Conservation (phyloP, 2,329 filamentous ascomycete genomes). For the Fusarium subtropicale region DNA sequence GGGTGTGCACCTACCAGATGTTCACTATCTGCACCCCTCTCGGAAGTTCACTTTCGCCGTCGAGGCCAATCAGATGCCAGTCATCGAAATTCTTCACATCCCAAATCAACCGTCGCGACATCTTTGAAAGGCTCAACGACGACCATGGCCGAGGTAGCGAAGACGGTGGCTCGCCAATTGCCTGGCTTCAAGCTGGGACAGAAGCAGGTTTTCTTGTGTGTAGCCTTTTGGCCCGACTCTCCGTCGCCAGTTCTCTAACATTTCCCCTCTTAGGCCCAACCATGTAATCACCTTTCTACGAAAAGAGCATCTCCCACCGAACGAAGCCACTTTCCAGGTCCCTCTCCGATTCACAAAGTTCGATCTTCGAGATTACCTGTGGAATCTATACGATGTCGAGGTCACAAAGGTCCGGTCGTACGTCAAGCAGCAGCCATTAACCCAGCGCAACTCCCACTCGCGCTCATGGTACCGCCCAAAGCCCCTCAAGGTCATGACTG, state of each 20-base stretch:
- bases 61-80: slow-evolving; percentile 46
- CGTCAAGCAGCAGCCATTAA: slow-evolving; percentile 73
- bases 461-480: slow-evolving; percentile 76
- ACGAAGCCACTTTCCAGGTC: slow-evolving; percentile 89
- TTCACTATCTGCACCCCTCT: slow-evolving; percentile 17
- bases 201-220: slow-evolving; percentile 69
- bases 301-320: slow-evolving; percentile 76
- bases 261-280: slow-evolving; percentile 70
- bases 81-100: slow-evolving; percentile 49
- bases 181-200: slow-evolving; percentile 62
- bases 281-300: slow-evolving; percentile 83
- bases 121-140: slow-evolving; percentile 40
- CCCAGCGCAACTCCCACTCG: slow-evolving; percentile 61
- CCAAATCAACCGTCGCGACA: slow-evolving; percentile 41
- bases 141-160: slow-evolving; percentile 57
- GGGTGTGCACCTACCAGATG: slow-evolving; percentile 33
- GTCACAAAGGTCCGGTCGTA: slow-evolving; percentile 79
- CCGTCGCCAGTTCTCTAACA: slow-evolving; percentile 16
- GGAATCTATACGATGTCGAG: slow-evolving; percentile 83
- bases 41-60: slow-evolving; percentile 49
- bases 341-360: slow-evolving; percentile 95
- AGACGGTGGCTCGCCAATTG: slow-evolving; percentile 53
- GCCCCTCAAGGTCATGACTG: slow-evolving; percentile 91
- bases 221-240: slow-evolving; percentile 7
- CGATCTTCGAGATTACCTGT: slow-evolving; percentile 94